phyloP scores from a whole-genome alignment of 2,329 filamentous ascomycete genomes.

The Aspergillaceae sp. region DNA sequence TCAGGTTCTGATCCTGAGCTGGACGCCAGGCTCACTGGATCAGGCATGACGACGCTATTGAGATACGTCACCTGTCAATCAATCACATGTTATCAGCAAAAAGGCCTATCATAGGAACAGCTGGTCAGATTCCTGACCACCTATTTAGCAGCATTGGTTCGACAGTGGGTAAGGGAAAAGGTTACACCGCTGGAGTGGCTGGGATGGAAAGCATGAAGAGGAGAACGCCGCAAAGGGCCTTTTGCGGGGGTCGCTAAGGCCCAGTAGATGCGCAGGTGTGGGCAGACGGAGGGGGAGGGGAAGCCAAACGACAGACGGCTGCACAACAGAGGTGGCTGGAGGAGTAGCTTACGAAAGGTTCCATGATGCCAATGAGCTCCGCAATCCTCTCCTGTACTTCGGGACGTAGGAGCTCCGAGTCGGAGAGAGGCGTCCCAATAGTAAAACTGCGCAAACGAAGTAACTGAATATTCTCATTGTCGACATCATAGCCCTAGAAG shows the following conservation, averaged over 20 bases:
- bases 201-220: conserved; percentile 10
- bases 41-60: conserved; percentile 66
- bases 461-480: conserved; percentile 71
- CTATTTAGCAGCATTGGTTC: conserved; percentile 4
- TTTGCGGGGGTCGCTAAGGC: conserved; percentile 12
- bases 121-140: conserved; percentile 3
- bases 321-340: conserved; percentile 9
- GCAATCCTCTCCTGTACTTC: conserved; percentile 58
- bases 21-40: conserved; percentile 43
- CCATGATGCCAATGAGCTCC: conserved; percentile 58
- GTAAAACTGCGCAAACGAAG: conserved; percentile 75
- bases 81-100: conserved; percentile 19
- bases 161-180: conserved; percentile 10
- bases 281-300: conserved; percentile 12
- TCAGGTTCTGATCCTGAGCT: conserved; percentile 24
- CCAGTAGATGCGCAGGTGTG: conserved; percentile 16
- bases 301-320: conserved; percentile 15
- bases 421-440: conserved; percentile 57
- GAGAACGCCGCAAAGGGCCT: conserved; percentile 6
- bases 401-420: conserved; percentile 54
- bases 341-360: conserved; percentile 63
- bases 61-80: conserved; percentile 56
- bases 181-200: conserved; percentile 14
- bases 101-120: conserved; percentile 2
- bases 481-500: conserved; percentile 60